Base-by-base conservation (phyloP, 495 filamentous ascomycete genomes). In the Saxispiralis lemnorum region DNA sequence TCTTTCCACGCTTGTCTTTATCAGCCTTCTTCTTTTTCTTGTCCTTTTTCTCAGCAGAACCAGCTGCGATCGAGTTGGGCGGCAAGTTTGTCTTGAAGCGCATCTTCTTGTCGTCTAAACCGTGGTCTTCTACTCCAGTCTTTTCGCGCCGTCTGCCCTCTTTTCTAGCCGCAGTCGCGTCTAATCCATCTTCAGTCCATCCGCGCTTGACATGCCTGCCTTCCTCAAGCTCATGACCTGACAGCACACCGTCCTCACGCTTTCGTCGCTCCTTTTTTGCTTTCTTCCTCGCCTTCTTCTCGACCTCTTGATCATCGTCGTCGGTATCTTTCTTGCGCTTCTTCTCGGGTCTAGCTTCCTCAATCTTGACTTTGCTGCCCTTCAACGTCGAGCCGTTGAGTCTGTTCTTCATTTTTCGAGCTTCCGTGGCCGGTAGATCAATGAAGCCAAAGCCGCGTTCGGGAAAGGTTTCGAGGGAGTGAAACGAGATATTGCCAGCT, bases 361-460 rank as follows among this genome's bases (percentile, higher is more conserved):
- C 82, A 30, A 97, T 71, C 36, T 75, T 72, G 46, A 96, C 73
- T 58, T 93, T 96, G 34, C 70, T 67, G 28, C 89, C 89, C 45
- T 78, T 92, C 18, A 96, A 63, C 12, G 85, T 78, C 5, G 79
- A 72, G 7, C 87, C 88, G 65, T 93, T 81, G n/a, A 96, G 69
- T 57, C 92, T 95, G 67, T 84, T 87, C 60, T 78, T 81, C 21
- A 96, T 63, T 55, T 86, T 92, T 2, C 87, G 78, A 5, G 86
- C 89, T 48, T 89, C 84, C 61, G 76, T 72, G 1, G 55, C 59
- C 0, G 88, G 84, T 16, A 96, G 59, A 15, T 88, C 82, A 38
- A 95, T 61, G 63, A 80, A 97, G 37, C 86, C 89, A 78, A 83
- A 97, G 31, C 69, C 72, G 54, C 75, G 81, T 44, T 97, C 88